Evolutionary conservation across 805 yeast species (phyloP).

Genomic region (Ogataea angusta): DNA sequence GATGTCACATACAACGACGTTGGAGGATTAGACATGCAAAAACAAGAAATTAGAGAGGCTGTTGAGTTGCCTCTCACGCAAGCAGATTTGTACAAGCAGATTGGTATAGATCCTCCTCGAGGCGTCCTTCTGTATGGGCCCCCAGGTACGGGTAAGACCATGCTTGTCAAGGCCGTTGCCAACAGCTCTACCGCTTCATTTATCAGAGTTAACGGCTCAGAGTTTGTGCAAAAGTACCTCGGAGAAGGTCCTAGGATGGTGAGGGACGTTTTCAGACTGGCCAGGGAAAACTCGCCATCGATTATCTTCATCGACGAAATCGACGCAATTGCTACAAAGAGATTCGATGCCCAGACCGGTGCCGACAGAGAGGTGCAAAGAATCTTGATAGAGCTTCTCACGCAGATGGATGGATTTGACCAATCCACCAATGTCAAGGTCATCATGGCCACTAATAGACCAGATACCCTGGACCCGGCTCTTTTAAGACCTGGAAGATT

Average conservation of each 20-base stretch:
- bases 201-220: slow-evolving; percentile 96
- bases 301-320: slow-evolving; percentile 98
- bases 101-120: slow-evolving; percentile 98
- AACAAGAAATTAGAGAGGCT: slow-evolving; percentile 98
- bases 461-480: slow-evolving; percentile 99
- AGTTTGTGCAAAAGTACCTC: slow-evolving; percentile 94
- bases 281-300: slow-evolving; percentile 95
- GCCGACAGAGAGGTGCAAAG: slow-evolving; percentile 99
- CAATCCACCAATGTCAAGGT: slow-evolving; percentile 94
- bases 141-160: slow-evolving; percentile 99
- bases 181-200: slow-evolving; percentile 94
- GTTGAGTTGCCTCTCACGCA: slow-evolving; percentile 95
- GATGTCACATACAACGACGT: slow-evolving; percentile 95
- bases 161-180: slow-evolving; percentile 98
- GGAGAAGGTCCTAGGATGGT: slow-evolving; percentile 99
- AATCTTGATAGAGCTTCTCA: slow-evolving; percentile 88
- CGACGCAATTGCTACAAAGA: slow-evolving; percentile 97
- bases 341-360: slow-evolving; percentile 99
- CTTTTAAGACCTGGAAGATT: slow-evolving; percentile 96
- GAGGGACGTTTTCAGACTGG: slow-evolving; percentile 94
- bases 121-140: slow-evolving; percentile 98
- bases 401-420: slow-evolving; percentile 99
- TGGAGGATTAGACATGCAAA: slow-evolving; percentile 99
- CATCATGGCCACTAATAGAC: slow-evolving; percentile 98
- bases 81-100: slow-evolving; percentile 92